phyloP scores from a whole-genome alignment of 202 grass and related monocot species.

The Zoysia matrella region DNA sequence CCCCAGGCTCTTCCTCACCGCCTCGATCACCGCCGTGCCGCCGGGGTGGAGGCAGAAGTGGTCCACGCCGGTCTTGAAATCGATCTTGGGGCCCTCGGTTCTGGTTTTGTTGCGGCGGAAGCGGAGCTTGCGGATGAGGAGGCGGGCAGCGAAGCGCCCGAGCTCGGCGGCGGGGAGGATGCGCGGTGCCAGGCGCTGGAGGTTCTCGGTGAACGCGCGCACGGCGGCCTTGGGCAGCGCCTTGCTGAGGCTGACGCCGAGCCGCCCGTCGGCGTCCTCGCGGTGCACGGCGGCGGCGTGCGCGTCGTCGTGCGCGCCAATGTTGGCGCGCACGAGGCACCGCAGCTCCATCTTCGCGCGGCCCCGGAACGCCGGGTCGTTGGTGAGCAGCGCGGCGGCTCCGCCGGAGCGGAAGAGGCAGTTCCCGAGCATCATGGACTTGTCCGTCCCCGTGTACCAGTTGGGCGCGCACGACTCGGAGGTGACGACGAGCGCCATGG shows the following conservation, averaged over 20 bases:
- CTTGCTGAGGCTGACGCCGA: constrained; percentile 93
- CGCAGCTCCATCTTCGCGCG: constrained; percentile 82
- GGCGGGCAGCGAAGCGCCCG: constrained; percentile 37
- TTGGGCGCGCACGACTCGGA: constrained; percentile 84
- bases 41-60: constrained; percentile 98
- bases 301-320: constrained; percentile 68
- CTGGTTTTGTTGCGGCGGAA: not conserved
- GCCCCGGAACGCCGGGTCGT: constrained; percentile 52
- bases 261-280: constrained; percentile 72
- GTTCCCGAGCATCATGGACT: constrained; percentile 98
- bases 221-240: constrained; percentile 37
- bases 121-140: constrained; percentile 52
- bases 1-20: constrained; percentile 58
- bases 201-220: constrained; percentile 74
- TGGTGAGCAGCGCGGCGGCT: constrained; percentile 71
- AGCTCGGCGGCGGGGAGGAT: constrained; percentile 72
- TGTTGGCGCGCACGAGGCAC: constrained; percentile 85
- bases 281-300: constrained; percentile 75
- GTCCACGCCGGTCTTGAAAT: constrained; percentile 87
- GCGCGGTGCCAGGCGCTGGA: constrained; percentile 64
- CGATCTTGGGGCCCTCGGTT: constrained; percentile 47
- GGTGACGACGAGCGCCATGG: constrained; percentile 63
- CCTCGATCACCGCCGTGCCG: constrained; percentile 86
- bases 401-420: constrained; percentile 96
- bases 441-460: constrained; percentile 94